A percentile compares a stretch with the other conserved stretches of the same genome.
phyloP scores from a whole-genome alignment of 2,329 filamentous ascomycete species.

The Periconia digitata region DNA sequence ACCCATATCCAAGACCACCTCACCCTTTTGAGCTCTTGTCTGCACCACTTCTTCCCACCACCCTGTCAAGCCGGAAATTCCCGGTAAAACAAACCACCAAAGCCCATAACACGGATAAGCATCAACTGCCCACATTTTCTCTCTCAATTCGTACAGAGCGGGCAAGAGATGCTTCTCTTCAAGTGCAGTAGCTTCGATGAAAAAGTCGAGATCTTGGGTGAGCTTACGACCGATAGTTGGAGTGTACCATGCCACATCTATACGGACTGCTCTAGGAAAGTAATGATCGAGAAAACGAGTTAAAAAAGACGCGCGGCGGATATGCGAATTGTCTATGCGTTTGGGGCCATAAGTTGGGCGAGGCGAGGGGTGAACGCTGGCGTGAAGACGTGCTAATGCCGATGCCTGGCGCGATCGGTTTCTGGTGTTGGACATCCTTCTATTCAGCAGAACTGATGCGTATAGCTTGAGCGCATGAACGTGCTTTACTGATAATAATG shows the following conservation, averaged over 20 bases:
- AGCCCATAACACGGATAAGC: neutral
- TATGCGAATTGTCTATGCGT: neutral
- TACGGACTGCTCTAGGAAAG: neutral
- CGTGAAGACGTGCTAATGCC: neutral
- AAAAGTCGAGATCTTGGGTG: neutral
- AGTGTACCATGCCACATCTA: neutral
- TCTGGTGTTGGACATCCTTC: neutral
- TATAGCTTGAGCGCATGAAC: neutral
- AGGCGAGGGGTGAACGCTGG: neutral
- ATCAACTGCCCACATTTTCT: neutral
- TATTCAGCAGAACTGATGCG: neutral
- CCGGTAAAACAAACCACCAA: neutral
- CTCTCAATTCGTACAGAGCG: neutral
- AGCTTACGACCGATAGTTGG: neutral
- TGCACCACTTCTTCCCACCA: neutral
- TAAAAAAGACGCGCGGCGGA: neutral
- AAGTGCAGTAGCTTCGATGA: neutral
- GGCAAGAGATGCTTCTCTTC: neutral
- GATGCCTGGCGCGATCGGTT: neutral
- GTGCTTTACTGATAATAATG: neutral
- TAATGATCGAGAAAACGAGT: neutral
- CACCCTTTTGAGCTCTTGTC: neutral
- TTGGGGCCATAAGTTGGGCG: neutral
- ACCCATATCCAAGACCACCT: neutral
- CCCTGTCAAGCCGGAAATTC: neutral